phyloP scores from a whole-genome alignment of 2,329 filamentous ascomycete genomes.

The Lachnellula hyalina region DNA sequence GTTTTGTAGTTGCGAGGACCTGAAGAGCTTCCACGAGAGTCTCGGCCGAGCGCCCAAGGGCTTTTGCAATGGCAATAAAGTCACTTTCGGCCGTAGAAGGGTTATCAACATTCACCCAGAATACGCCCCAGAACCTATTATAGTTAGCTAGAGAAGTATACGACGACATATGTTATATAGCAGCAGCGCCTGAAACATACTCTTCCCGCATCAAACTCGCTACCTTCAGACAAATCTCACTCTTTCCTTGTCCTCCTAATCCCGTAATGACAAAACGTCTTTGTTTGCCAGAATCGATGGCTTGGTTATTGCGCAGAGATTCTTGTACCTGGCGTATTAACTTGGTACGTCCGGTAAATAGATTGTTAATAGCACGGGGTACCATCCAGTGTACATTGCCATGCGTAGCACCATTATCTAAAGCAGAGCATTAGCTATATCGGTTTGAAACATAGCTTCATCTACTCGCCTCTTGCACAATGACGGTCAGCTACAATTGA shows the following conservation, averaged over 20 bases:
- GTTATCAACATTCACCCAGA: conserved; percentile 17
- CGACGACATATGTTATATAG: conserved; percentile 1
- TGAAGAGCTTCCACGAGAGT: conserved; percentile 12
- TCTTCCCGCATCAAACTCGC: conserved; percentile 18
- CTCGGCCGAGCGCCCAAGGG: conserved; percentile 5
- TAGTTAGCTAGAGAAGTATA: not conserved
- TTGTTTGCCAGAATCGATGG: conserved; percentile 3
- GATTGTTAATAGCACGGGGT: conserved; percentile 12
- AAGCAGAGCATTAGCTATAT: not conserved
- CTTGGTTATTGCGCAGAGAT: not conserved
- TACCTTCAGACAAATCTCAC: conserved; percentile 19
- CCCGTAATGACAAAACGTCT: conserved; percentile 22
- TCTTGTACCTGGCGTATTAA: conserved; percentile 13
- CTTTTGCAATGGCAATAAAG: conserved; percentile 15
- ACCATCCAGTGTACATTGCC: conserved; percentile 15
- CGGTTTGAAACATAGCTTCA: not conserved
- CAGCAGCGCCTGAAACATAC: conserved; percentile 3
- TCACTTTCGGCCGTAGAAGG: conserved; percentile 12
- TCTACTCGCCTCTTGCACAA: conserved; percentile 2
- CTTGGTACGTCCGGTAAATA: conserved; percentile 19
- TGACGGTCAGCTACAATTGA: conserved; percentile 2
- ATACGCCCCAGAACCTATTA: conserved; percentile 19
- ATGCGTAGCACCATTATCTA: not conserved
- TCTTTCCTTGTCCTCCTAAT: conserved; percentile 22
- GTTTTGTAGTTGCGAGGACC: conserved; percentile 18